Evolutionary conservation across 179 eudicot genomes (phyloP).

Genomic region (Dionaea muscipula): DNA sequence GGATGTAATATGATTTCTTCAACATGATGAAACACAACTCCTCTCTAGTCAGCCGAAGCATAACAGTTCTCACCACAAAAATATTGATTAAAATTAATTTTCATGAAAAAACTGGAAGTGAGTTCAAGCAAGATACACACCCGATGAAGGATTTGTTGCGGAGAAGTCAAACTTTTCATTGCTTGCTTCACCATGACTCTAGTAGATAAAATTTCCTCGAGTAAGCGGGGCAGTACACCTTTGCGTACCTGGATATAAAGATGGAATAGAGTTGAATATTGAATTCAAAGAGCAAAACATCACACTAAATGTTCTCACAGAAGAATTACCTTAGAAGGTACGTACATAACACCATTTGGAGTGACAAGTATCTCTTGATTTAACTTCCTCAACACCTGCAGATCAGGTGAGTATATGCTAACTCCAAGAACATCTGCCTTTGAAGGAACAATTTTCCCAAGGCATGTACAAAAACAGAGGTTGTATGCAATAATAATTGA

Average conservation of each 20-base stretch:
- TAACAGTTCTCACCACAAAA: too few relatives aligned
- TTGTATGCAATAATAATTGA: constrained; percentile 99
- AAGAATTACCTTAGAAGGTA: constrained; percentile 53
- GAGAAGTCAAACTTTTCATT: constrained; percentile 69
- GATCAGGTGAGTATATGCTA: constrained; percentile 56
- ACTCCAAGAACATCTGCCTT: constrained; percentile 74
- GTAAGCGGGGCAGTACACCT: constrained; percentile 78
- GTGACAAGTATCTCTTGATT: constrained; percentile 54
- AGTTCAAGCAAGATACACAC: constrained; percentile 18
- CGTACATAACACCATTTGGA: constrained; percentile 92
- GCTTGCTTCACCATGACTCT: constrained; percentile 92
- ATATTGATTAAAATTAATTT: not conserved
- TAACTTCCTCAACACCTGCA: constrained; percentile 32
- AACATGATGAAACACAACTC: not conserved
- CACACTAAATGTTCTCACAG: not conserved
- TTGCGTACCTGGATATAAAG: constrained; percentile 41
- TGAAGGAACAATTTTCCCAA: constrained; percentile 65
- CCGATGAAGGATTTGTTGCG: constrained; percentile 65
- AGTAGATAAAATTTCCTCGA: constrained; percentile 88
- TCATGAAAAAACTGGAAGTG: not conserved
- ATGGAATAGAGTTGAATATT: not conserved
- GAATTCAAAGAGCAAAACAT: not conserved
- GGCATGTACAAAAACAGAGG: constrained; percentile 90
- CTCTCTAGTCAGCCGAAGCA: too few relatives aligned
- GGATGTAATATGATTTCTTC: too few relatives aligned